Evolutionary conservation across 2,329 filamentous ascomycete genomes (phyloP).

Genomic region (Colletotrichum tabaci): DNA sequence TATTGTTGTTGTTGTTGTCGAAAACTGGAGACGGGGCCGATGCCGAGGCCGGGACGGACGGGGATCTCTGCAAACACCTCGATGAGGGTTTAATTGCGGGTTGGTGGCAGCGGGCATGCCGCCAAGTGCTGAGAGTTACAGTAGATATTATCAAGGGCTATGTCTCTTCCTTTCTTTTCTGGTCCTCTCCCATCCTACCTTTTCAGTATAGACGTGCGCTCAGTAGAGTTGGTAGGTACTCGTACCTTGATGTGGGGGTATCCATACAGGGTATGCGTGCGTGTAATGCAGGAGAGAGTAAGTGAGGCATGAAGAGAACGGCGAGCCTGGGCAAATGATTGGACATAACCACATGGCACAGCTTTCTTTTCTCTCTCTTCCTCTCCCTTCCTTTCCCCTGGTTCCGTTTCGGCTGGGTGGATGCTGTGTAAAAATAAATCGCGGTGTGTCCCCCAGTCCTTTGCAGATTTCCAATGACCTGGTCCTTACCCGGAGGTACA

Average conservation of each 20-base stretch:
- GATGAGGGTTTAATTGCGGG: slow-evolving; percentile 1
- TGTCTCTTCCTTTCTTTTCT: neutral
- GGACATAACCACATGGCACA: neutral
- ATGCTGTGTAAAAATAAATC: slow-evolving; percentile 22
- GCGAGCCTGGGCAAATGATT: neutral
- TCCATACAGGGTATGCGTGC: neutral
- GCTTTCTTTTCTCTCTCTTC: neutral
- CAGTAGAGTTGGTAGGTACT: neutral
- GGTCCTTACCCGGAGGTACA: slow-evolving; percentile 1
- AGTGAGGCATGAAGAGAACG: neutral
- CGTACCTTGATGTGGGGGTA: neutral
- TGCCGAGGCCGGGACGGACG: neutral
- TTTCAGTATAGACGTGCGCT: neutral
- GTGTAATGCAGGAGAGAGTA: neutral
- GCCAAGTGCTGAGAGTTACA: neutral
- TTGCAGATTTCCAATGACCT: slow-evolving; percentile 8
- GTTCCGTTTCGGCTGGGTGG: slow-evolving; percentile 24
- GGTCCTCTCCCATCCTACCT: neutral
- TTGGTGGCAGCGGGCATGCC: neutral
- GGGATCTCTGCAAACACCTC: neutral
- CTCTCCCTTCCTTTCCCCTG: neutral
- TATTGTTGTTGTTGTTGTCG: neutral
- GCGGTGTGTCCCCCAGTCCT: neutral
- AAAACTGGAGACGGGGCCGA: neutral
- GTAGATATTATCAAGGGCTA: no score